phyloP scores from a whole-genome alignment of 1,284 basidiomycete species.

The Tilletia indica region DNA sequence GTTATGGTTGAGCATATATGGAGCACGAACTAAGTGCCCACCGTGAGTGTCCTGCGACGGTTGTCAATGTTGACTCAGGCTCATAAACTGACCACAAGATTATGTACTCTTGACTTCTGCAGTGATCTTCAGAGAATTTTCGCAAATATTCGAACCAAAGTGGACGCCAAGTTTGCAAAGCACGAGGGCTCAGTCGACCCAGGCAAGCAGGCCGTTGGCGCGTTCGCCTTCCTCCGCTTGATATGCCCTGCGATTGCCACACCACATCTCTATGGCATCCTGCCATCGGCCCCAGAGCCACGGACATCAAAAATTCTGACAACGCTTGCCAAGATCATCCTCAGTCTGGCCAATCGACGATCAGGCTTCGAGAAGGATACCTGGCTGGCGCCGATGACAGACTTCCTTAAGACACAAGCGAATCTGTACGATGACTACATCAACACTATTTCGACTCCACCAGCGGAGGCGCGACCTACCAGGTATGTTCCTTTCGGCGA shows the following conservation, averaged over 20 bases:
- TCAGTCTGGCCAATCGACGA: slow-evolving; percentile 44
- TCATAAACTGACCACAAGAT: background rate
- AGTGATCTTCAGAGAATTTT: slow-evolving; percentile 39
- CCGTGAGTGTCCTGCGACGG: slow-evolving; percentile 19
- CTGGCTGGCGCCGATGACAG: slow-evolving; percentile 35
- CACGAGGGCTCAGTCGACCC: slow-evolving; percentile 32
- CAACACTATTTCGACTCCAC: slow-evolving; percentile 41
- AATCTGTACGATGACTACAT: slow-evolving; percentile 48
- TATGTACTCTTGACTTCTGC: background rate
- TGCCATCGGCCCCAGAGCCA: slow-evolving; percentile 23
- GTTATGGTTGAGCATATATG: slow-evolving; percentile 47
- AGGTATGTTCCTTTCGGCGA: slow-evolving; percentile 29
- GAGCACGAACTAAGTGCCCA: slow-evolving; percentile 42
- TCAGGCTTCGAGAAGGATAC: slow-evolving; percentile 41
- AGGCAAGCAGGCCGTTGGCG: slow-evolving; percentile 46
- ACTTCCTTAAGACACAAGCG: slow-evolving; percentile 35
- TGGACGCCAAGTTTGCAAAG: slow-evolving; percentile 35
- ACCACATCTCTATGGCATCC: slow-evolving; percentile 45
- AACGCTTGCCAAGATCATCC: slow-evolving; percentile 40
- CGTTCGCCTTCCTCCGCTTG: slow-evolving; percentile 46
- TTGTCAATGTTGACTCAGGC: background rate
- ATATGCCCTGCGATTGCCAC: slow-evolving; percentile 48
- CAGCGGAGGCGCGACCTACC: slow-evolving; percentile 24
- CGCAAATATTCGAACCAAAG: slow-evolving; percentile 35
- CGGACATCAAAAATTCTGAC: slow-evolving; percentile 30